Percentiles rank a stretch among this genome's conserved stretches.
phyloP scores from a whole-genome alignment of 23 red algal genomes.

The Porphyridium purpureum region DNA sequence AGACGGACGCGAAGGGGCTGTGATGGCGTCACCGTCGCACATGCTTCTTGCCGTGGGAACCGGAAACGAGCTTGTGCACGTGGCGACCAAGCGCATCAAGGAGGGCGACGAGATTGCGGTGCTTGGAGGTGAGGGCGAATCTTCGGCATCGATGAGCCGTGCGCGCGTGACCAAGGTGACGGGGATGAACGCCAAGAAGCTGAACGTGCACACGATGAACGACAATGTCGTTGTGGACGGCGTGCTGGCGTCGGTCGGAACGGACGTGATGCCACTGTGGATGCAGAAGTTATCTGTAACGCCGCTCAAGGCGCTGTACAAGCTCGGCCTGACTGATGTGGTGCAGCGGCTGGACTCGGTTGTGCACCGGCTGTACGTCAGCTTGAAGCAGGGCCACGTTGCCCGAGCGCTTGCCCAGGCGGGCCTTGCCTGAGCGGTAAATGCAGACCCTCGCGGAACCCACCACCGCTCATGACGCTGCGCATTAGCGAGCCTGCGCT shows the following conservation, averaged over 20 bases:
- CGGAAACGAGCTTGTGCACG: neutral
- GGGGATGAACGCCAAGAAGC: neutral
- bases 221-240: neutral
- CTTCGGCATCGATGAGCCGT: neutral
- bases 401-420: no score
- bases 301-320: neutral
- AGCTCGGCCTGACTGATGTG: neutral
- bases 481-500: no score
- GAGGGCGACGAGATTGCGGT: neutral
- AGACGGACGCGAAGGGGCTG: neutral
- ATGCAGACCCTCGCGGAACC: no score
- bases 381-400: no score
- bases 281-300: neutral
- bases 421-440: no score
- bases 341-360: neutral
- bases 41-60: neutral
- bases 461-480: no score
- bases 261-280: neutral
- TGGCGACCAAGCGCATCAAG: neutral
- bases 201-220: neutral
- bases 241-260: constrained; percentile 1
- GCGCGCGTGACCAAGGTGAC: neutral
- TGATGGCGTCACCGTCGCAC: neutral
- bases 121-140: neutral
- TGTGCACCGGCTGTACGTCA: neutral